phyloP scores from a whole-genome alignment of 169 alveolate genomes.

The Plasmodium fragile region DNA sequence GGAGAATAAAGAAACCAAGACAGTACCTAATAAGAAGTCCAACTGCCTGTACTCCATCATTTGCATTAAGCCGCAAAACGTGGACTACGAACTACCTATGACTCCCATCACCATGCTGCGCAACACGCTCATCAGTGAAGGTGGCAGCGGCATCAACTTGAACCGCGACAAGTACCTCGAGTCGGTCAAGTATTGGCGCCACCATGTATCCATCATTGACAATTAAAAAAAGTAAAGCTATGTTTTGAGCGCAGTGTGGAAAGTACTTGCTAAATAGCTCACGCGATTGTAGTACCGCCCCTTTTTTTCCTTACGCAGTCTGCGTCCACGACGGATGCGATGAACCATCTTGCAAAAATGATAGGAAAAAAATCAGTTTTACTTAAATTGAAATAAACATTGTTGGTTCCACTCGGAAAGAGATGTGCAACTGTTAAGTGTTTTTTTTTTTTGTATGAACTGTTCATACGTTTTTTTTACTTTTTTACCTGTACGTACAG shows the following conservation, averaged over 20 bases:
- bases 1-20: conserved; percentile 87
- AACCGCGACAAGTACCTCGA: conserved; percentile 92
- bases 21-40: conserved; percentile 28
- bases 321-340: neutral
- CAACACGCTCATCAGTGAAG: conserved; percentile 96
- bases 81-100: conserved; percentile 95
- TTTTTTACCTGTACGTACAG: too few relatives aligned
- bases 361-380: neutral
- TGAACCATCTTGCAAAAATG: neutral
- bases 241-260: neutral
- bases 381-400: neutral
- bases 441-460: too few relatives aligned
- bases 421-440: neutral
- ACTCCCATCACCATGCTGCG: conserved; percentile 98
- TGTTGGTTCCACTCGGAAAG: neutral
- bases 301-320: neutral
- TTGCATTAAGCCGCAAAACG: conserved; percentile 83
- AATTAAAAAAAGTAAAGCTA: neutral
- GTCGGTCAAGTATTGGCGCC: conserved; percentile 97
- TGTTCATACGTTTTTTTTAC: too few relatives aligned
- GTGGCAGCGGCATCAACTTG: conserved; percentile 98
- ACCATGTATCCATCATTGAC: conserved; percentile 91
- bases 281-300: neutral
- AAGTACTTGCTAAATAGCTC: neutral
- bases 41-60: conserved; percentile 80